Conservation (phyloP, 2,329 filamentous ascomycete species). For the Hypoxylon sp. region DNA sequence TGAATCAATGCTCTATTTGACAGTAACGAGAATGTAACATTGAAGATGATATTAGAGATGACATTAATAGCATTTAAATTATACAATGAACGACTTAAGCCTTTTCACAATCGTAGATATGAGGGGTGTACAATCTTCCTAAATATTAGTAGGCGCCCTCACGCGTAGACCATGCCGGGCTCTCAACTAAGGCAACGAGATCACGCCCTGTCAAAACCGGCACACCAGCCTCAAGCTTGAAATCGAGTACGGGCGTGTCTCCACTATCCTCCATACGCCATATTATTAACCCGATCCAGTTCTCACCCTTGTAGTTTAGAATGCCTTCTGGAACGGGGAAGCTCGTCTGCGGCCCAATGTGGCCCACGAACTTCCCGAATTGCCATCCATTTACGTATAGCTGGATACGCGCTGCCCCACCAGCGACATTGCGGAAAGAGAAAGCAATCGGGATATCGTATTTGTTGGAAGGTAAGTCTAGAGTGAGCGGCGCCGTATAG, state of each 20-base stretch:
- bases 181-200: conserved; percentile 36
- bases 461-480: conserved; percentile 64
- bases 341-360: conserved; percentile 78
- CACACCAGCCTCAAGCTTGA: conserved; percentile 57
- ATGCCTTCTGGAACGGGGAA: conserved; percentile 84
- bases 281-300: conserved; percentile 76
- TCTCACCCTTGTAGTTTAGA: conserved; percentile 77
- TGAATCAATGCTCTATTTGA: too few relatives aligned
- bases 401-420: conserved; percentile 63
- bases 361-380: conserved; percentile 71
- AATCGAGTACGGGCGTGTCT: conserved; percentile 60
- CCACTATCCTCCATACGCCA: conserved; percentile 75
- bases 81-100: not conserved
- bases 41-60: not conserved
- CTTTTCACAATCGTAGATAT: not conserved
- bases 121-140: not conserved
- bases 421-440: conserved; percentile 64
- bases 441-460: conserved; percentile 76
- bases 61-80: not conserved
- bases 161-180: conserved; percentile 34
- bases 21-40: not conserved
- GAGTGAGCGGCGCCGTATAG: conserved; percentile 68
- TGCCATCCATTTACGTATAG: conserved; percentile 84
- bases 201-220: conserved; percentile 54
- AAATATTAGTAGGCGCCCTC: conserved; percentile 38